Evolutionary conservation across 2,329 filamentous ascomycete genomes (phyloP), one percentile per base, ranked within the genome.

Genomic region (Fusarium sp.): DNA sequence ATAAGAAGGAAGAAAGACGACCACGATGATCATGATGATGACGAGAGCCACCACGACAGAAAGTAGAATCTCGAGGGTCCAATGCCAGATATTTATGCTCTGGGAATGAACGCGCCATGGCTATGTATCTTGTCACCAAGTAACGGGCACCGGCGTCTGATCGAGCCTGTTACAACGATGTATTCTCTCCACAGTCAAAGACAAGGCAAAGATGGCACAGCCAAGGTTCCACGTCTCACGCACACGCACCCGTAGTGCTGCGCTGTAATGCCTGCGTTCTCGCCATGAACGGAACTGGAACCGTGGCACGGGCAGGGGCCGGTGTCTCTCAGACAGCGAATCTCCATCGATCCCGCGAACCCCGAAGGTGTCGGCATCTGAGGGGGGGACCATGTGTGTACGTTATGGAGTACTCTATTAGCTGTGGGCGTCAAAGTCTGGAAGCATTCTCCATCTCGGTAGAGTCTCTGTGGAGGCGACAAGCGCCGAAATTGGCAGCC

Each of bases 11-110:
- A n/a, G n/a, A n/a, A n/a, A n/a, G n/a, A n/a, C n/a, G n/a, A n/a
- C n/a, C n/a, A n/a, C n/a, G n/a, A n/a, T n/a, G n/a, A n/a, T n/a
- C n/a, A n/a, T n/a, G n/a, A n/a, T n/a, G n/a, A n/a, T n/a, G n/a
- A n/a, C n/a, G n/a, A n/a, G n/a, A n/a, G n/a, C n/a, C n/a, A n/a
- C n/a, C n/a, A n/a, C n/a, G n/a, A n/a, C n/a, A 52, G 30, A 58
- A 66, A 44, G 32, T 10, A 38, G 58, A 37, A 61, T 64, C 54
- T 48, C 42, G 65, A 73, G 71, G 60, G 69, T 45, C 65, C 62
- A 62, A 60, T 48, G 63, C 57, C 64, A 68, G 71, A 71, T 76
- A 76, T 76, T 76, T 76, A 76, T 76, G 75, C 64, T 75, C 64
- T 53, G 38, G 35, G 57, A 54, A 57, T 46, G 64, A 56, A 63